Conservation (phyloP, 2,329 filamentous ascomycete genomes). For the Blumeriella jaapii region DNA sequence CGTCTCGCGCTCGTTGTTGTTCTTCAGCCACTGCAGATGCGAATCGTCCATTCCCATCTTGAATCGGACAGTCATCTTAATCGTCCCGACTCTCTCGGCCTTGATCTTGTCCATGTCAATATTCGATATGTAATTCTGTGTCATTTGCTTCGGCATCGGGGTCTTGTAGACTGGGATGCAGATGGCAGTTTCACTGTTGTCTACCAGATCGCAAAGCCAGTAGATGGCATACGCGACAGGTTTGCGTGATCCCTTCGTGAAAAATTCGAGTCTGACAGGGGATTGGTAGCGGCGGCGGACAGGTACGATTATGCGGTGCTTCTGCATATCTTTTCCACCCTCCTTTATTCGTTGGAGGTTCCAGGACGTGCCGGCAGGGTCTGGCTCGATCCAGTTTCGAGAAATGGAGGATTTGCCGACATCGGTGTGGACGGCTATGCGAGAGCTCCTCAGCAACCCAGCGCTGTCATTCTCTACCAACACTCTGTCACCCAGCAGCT, state of each 20-base stretch:
- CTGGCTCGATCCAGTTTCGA: constrained; percentile 9
- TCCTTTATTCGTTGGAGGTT: constrained; percentile 10
- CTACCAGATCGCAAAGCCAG: constrained; percentile 13
- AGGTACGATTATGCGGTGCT: constrained; percentile 10
- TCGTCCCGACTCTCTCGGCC: constrained; percentile 8
- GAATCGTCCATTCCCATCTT: constrained; percentile 17
- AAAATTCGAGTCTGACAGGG: constrained; percentile 15
- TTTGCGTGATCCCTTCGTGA: constrained; percentile 9
- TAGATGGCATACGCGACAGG: constrained; percentile 11
- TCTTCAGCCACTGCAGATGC: constrained; percentile 13
- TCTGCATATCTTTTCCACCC: constrained; percentile 7
- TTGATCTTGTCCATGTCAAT: constrained; percentile 7
- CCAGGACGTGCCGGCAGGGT: constrained; percentile 6
- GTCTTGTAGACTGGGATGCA: constrained; percentile 11
- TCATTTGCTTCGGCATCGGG: constrained; percentile 11
- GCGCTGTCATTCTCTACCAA: constrained; percentile 7
- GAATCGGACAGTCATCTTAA: constrained; percentile 11
- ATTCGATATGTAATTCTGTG: constrained; percentile 13
- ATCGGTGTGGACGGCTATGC: constrained; percentile 13
- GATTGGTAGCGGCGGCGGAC: constrained; percentile 13
- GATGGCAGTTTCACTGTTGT: constrained; percentile 11
- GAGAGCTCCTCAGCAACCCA: constrained; percentile 5
- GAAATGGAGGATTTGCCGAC: constrained; percentile 11
- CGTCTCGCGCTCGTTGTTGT: constrained; percentile 13
- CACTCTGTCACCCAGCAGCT: constrained; percentile 12